phyloP scores from a whole-genome alignment of 768 basidiomycete species.

The Boletus coccyginus region DNA sequence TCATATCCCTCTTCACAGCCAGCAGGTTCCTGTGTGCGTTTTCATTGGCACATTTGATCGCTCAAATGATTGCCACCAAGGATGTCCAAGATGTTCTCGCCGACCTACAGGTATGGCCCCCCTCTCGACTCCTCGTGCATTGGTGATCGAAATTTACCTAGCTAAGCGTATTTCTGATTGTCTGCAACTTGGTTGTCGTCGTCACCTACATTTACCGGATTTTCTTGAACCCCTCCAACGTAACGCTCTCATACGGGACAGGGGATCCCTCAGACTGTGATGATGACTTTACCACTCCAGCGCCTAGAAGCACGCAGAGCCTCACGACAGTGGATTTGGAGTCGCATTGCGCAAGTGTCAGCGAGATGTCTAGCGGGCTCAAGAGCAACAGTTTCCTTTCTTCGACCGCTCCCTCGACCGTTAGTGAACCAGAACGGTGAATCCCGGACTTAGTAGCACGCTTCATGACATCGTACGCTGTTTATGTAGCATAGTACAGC shows the following conservation, averaged over 20 bases:
- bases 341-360: neutral
- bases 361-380: too few relatives aligned
- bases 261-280: neutral
- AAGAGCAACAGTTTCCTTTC: neutral
- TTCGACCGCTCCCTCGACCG: neutral
- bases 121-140: neutral
- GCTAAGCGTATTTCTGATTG: neutral
- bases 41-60: neutral
- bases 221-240: neutral
- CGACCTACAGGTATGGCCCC: neutral
- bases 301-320: neutral
- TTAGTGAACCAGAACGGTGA: too few relatives aligned
- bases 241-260: neutral
- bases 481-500: neutral
- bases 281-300: conserved; percentile 12
- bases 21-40: conserved; percentile 6
- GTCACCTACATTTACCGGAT: conserved; percentile 13
- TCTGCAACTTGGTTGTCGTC: conserved; percentile 13
- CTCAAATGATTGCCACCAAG: neutral
- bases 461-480: neutral
- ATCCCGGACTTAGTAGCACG: neutral
- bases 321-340: conserved; percentile 12
- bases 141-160: neutral
- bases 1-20: conserved; percentile 6
- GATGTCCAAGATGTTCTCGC: neutral